Base-by-base conservation (phyloP, 2,329 filamentous ascomycete genomes). In the Colletotrichum falcatum region DNA sequence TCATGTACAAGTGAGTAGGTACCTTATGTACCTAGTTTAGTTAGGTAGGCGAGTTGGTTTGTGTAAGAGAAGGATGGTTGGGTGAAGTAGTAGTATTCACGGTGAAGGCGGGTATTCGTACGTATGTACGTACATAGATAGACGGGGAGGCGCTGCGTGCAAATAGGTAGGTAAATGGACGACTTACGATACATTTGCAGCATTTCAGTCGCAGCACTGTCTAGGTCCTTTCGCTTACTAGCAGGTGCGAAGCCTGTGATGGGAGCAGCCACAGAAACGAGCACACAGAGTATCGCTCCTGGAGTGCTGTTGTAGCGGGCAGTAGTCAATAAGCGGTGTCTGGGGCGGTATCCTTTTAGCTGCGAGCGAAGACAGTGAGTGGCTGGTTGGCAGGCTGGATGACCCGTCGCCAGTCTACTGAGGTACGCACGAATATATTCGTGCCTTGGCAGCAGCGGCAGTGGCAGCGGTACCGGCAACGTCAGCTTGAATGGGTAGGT, bases 291-390 rank as follows among this genome's bases (percentile, higher is more conserved):
- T 49, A 54, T 46, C 54, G 54, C 28, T 54, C 37, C 46, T 37
- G 54, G 60, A 65, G 48, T 20, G 61, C 54, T 37, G 61, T 65
- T 60, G 61, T 69, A 59, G 66, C 42, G 37, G 66, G 28, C 61
- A 46, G 66, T 65, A 54, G 61, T 46, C 44, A 30, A 37, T 51
- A 20, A 30, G 61, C 61, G 48, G 60, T 65, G 58, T 26, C 58
- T 30, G 49, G 26, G n/a, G 48, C 39, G 35, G 51, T 49, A 35
- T 26, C 28, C 33, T 35, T 35, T 56, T 51, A 42, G 49, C 44
- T n/a, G 30, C 59, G 30, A 51, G 44, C 59, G 16, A 44, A 65
- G 53, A 54, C 54, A 28, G 28, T n/a, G 37, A 53, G 53, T 53
- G 55, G 49, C 39, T 42, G 39, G 37, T 51, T 46, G 55, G 49